Conservation (phyloP, 441 rosid species). For the Croton laevigatus region DNA sequence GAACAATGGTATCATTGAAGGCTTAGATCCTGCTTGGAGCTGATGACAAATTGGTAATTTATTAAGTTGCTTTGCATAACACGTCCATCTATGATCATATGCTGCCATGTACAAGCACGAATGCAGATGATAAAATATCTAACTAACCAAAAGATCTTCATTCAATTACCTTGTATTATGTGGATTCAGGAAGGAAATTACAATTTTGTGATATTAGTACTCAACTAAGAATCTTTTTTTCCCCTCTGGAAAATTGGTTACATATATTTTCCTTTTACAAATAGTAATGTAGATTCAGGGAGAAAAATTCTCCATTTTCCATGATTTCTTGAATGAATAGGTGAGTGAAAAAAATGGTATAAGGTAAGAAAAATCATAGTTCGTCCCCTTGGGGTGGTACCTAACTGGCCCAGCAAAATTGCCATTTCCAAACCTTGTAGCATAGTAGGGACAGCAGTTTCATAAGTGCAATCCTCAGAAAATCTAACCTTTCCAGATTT, state of each 20-base stretch:
- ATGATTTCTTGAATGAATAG: neutral
- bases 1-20: no score
- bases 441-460: slow-evolving; percentile 79
- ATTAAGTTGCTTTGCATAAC: no score
- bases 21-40: no score
- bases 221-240: neutral
- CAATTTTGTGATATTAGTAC: neutral
- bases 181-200: slow-evolving; percentile 4
- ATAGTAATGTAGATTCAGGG: neutral
- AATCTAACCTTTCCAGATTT: slow-evolving; percentile 74
- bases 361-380: slow-evolving; percentile 34
- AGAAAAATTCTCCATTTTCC: neutral
- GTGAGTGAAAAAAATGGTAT: neutral
- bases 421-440: slow-evolving; percentile 94
- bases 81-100: no score
- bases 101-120: no score
- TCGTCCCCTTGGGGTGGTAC: slow-evolving; percentile 50
- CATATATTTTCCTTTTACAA: neutral
- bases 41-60: no score
- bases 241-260: neutral
- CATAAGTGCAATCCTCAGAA: slow-evolving; percentile 64
- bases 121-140: no score
- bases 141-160: no score
- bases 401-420: slow-evolving; percentile 65
- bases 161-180: no score